Conservation (phyloP, 192 early-diverging fungal genomes). For the Rhizophagus prolifer region DNA sequence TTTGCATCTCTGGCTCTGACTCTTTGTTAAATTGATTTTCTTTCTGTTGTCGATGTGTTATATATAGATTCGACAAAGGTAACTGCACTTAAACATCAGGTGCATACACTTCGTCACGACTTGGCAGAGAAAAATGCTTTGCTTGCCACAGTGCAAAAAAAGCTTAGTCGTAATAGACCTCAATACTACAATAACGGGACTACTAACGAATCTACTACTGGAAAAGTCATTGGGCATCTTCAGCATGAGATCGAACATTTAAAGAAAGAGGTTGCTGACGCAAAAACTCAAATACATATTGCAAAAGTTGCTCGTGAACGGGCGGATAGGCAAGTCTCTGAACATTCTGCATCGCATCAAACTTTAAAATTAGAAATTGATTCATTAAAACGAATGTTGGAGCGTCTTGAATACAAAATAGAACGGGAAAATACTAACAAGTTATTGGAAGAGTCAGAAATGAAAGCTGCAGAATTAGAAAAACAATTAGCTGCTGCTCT, state of each 20-base stretch:
- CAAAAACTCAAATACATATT: constrained; percentile 24
- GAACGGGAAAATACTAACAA: constrained; percentile 24
- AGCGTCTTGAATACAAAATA: constrained; percentile 20
- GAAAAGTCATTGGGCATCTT: constrained; percentile 21
- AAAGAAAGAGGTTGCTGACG: constrained; percentile 23
- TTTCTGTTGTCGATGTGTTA: neutral
- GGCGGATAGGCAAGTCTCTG: constrained; percentile 25
- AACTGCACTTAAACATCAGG: constrained; percentile 15
- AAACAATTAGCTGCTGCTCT: constrained; percentile 2
- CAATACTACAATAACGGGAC: neutral
- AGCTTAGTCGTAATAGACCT: constrained; percentile 14
- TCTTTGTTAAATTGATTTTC: neutral
- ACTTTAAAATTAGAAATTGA: constrained; percentile 25
- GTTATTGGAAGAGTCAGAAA: constrained; percentile 21
- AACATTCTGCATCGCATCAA: constrained; percentile 26
- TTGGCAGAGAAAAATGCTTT: constrained; percentile 29
- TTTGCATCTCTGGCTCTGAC: neutral
- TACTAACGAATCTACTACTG: constrained; percentile 18
- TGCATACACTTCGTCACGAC: constrained; percentile 23
- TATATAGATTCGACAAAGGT: constrained; percentile 17
- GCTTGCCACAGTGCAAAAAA: constrained; percentile 23
- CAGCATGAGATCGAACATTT: constrained; percentile 27
- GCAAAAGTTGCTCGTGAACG: constrained; percentile 24
- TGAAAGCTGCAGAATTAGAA: constrained; percentile 16
- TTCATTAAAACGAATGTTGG: constrained; percentile 30